Conservation (phyloP, 257 asterid genomes). For the Penstemon eatonii region DNA sequence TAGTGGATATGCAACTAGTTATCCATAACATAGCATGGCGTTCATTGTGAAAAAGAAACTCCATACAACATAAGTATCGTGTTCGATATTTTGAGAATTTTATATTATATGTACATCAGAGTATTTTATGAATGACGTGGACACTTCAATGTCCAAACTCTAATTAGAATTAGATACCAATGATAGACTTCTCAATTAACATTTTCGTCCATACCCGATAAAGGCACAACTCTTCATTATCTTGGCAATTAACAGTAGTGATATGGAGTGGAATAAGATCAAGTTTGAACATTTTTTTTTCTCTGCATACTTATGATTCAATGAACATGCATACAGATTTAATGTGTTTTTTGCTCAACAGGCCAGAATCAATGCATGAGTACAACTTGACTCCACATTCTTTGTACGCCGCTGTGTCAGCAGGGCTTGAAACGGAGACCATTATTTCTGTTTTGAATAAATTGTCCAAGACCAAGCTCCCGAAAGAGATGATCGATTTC, state of each 20-base stretch:
- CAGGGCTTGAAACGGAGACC: constrained; percentile 97
- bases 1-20: constrained; percentile 3
- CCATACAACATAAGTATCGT: too few relatives aligned
- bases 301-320: too few relatives aligned
- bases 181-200: neutral
- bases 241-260: constrained; percentile 13
- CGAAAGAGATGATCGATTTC: constrained; percentile 92
- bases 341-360: constrained; percentile 35
- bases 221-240: neutral
- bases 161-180: constrained; percentile 9
- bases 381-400: constrained; percentile 98
- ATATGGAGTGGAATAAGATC: neutral
- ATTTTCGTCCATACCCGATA: neutral
- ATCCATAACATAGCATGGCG: too few relatives aligned
- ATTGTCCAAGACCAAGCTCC: constrained; percentile 90
- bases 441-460: constrained; percentile 81
- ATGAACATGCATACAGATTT: neutral
- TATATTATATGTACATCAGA: neutral
- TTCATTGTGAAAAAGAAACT: too few relatives aligned
- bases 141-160: neutral
- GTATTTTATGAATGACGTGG: constrained; percentile 4
- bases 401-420: constrained; percentile 88
- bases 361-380: constrained; percentile 99
- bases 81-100: too few relatives aligned
- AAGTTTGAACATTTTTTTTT: neutral